These are phyloP conservation scores for Penicillium egyptiacum DNA, from an alignment of 495 filamentous ascomycete species.

Conservation along the genomic window DNA sequence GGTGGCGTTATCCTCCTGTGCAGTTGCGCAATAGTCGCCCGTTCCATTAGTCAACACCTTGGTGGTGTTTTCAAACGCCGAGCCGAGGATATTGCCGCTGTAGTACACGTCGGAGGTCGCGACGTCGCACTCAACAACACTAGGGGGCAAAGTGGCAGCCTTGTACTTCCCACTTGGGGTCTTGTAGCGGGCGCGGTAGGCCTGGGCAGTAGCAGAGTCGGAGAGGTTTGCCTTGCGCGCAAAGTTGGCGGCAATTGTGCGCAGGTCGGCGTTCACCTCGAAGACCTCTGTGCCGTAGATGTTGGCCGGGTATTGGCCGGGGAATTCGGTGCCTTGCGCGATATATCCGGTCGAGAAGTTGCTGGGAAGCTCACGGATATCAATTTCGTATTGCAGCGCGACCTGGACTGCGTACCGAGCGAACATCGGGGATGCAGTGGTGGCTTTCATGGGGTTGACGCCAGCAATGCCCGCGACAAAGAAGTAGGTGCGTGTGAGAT, in stretches of 20 bases:
- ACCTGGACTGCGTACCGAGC: constrained; percentile 69
- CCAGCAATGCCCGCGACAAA: constrained; percentile 71
- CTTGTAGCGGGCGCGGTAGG: constrained; percentile 61
- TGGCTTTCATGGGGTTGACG: constrained; percentile 65
- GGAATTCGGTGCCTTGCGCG: constrained; percentile 53
- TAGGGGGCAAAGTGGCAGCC: constrained; percentile 52
- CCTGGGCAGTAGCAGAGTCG: constrained; percentile 51
- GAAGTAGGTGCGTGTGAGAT: constrained; percentile 69
- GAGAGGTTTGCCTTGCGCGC: constrained; percentile 56
- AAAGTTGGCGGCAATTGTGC: constrained; percentile 54
- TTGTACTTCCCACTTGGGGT: constrained; percentile 44
- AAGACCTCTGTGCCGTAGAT: constrained; percentile 80
- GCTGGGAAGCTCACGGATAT: constrained; percentile 64
- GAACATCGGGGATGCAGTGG: constrained; percentile 63
- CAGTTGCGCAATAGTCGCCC: constrained; percentile 66
- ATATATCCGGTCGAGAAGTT: constrained; percentile 70
- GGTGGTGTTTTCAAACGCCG: constrained; percentile 66
- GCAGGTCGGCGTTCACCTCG: constrained; percentile 65
- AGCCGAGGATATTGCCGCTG: constrained; percentile 58
- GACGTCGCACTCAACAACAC: constrained; percentile 64
- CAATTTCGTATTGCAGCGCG: constrained; percentile 72
- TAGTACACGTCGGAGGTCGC: constrained; percentile 74
- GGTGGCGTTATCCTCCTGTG: constrained; percentile 74
- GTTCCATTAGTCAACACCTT: constrained; percentile 65
- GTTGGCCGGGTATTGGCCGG: constrained; percentile 58